These are phyloP conservation scores for Dothistroma pini DNA, from an alignment of 2,329 filamentous ascomycete genomes.

Conservation along the genomic window DNA sequence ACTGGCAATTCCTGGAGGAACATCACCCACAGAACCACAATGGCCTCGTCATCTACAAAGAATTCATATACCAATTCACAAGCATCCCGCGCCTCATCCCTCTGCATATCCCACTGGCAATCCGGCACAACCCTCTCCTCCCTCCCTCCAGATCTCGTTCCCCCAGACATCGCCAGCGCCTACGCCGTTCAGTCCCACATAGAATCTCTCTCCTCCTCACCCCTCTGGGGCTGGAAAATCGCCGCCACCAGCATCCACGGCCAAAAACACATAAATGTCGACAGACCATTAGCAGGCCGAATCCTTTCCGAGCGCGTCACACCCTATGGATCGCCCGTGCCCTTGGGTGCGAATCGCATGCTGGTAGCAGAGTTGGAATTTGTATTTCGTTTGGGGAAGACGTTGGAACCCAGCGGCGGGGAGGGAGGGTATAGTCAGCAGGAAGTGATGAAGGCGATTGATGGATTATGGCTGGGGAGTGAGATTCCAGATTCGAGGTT, in stretches of 20 bases:
- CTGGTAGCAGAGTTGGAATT: neutral
- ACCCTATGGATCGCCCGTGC: neutral
- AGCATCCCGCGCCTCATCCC: neutral
- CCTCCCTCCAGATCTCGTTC: neutral
- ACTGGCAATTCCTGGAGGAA: too few species aligned
- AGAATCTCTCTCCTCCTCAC: neutral
- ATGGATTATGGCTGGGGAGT: neutral
- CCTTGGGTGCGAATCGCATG: neutral
- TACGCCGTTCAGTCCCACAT: neutral
- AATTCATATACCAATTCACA: neutral
- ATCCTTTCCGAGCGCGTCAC: neutral
- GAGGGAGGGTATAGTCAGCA: neutral
- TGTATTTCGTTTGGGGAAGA: neutral
- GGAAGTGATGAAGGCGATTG: neutral
- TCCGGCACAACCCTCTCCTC: neutral
- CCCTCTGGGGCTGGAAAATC: constrained; percentile 2
- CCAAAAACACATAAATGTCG: neutral
- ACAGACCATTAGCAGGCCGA: neutral
- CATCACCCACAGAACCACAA: too few species aligned
- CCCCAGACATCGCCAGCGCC: neutral
- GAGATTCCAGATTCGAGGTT: neutral
- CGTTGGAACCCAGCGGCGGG: neutral
- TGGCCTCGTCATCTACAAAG: too few species aligned
- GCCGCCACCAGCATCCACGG: neutral
- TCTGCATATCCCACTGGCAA: neutral